phyloP scores from a whole-genome alignment of 2,329 filamentous ascomycete species.

The Ilyonectria robusta region DNA sequence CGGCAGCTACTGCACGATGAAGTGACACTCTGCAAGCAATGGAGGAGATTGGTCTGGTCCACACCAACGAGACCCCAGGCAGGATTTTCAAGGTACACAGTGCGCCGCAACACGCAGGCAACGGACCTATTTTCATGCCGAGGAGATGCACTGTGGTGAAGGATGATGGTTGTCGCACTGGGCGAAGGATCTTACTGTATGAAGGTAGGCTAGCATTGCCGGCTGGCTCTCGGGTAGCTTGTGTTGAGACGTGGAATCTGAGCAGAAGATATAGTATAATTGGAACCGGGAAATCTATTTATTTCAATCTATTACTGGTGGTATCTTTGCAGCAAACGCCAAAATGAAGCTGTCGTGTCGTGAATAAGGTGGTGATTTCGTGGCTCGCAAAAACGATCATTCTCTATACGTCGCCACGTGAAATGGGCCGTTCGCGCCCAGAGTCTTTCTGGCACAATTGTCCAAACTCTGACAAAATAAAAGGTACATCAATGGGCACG shows the following conservation, averaged over 20 bases:
- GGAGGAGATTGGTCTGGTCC: slow-evolving; percentile 17
- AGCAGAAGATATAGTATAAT: background rate
- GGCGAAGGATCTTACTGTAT: background rate
- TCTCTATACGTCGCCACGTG: slow-evolving; percentile 3
- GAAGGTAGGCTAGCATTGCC: background rate
- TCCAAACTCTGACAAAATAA: slow-evolving; percentile 31
- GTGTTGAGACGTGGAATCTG: background rate
- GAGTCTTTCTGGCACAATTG: slow-evolving; percentile 23
- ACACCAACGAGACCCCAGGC: slow-evolving; percentile 7
- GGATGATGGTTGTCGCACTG: slow-evolving; percentile 22
- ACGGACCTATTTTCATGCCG: slow-evolving; percentile 11
- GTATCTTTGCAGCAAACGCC: slow-evolving; percentile 21
- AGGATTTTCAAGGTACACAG: slow-evolving; percentile 39
- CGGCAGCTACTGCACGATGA: slow-evolving; percentile 50
- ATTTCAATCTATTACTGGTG: slow-evolving; percentile 9
- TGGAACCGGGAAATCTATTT: background rate
- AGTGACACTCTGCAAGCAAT: slow-evolving; percentile 22
- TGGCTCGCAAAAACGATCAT: background rate
- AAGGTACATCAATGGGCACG: slow-evolving; percentile 6
- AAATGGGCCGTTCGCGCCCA: background rate
- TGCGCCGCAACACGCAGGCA: slow-evolving; percentile 13
- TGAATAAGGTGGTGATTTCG: background rate
- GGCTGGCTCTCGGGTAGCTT: background rate
- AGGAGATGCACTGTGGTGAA: slow-evolving; percentile 38
- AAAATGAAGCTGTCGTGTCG: slow-evolving; percentile 13